Conservation (phyloP, 2,329 filamentous ascomycete genomes). For the Fusarium papillatum region DNA sequence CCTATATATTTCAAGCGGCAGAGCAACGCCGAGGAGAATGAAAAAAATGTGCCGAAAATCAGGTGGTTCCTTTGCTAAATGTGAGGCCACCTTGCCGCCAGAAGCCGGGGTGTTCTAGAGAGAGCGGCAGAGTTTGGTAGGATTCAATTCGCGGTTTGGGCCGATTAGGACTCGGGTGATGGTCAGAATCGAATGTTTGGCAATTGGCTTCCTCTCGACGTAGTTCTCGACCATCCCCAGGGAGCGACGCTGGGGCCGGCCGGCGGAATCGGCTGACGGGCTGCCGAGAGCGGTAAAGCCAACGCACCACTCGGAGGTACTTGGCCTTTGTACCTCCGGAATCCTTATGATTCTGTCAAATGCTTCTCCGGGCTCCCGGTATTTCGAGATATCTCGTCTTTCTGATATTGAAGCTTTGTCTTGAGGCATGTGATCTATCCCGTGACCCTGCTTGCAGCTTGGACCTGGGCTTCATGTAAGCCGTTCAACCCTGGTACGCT, state of each 20-base stretch:
- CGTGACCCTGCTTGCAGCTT: not conserved
- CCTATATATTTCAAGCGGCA: slow-evolving; percentile 38
- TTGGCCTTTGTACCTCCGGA: slow-evolving; percentile 26
- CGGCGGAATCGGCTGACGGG: slow-evolving; percentile 34
- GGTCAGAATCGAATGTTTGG: slow-evolving; percentile 47
- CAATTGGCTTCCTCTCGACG: slow-evolving; percentile 38
- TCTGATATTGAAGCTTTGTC: not conserved
- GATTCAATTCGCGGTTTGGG: slow-evolving; percentile 28
- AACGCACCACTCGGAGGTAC: slow-evolving; percentile 36
- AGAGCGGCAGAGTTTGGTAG: slow-evolving; percentile 1
- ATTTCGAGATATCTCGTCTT: not conserved
- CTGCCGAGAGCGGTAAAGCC: slow-evolving; percentile 33
- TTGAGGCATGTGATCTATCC: slow-evolving; percentile 5
- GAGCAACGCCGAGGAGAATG: slow-evolving; percentile 12
- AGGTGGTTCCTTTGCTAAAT: slow-evolving; percentile 37
- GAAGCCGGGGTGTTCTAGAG: slow-evolving; percentile 21
- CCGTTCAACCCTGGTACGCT: not conserved
- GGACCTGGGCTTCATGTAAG: not conserved
- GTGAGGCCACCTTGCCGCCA: slow-evolving; percentile 42
- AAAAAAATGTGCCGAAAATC: slow-evolving; percentile 32
- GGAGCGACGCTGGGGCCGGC: slow-evolving; percentile 15
- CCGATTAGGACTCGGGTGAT: slow-evolving; percentile 43
- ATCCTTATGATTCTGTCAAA: not conserved
- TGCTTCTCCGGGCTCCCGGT: slow-evolving; percentile 7
- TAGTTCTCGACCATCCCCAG: slow-evolving; percentile 22